Evolutionary conservation across 179 eudicot genomes (phyloP), one percentile per base, ranked within the genome.

Genomic region (Silene vulgaris): DNA sequence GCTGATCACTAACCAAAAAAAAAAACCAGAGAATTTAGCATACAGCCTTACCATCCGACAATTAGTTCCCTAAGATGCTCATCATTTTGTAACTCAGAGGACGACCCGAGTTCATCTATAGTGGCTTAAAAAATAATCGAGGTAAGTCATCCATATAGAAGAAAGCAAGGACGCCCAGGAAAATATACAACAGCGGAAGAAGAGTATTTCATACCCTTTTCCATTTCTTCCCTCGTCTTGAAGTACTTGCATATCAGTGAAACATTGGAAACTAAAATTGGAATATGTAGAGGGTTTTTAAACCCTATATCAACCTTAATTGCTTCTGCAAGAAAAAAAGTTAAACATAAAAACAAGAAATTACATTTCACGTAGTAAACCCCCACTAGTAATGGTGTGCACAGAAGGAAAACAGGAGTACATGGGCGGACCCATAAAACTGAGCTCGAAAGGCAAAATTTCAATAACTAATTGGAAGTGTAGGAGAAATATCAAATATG

Each of bases 261-360:
- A 79, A 90, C 89, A 81, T 78, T 79, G 64, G 97, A 87, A 60
- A 96, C 76, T 26, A 91, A 86, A 77, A 96, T 80, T 45, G 97
- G 89, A 64, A 90, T 89, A 79, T 88, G 97, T 77, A 96, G 97
- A 29, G 99, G 97, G 78, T 96, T 96, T 78, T 76, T 87, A 78
- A 96, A 96, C 71, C 89, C 90, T 82, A 96, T 85, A 72, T 87
- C 92, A 72, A 96, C 91, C 84, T 87, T 87, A 52, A 95, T 84
- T 50, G 95, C 87, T 81, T 95, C 99, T 95, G 96, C 90, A 85
- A 9, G 59, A 48, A 52, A 52, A 77, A 40, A 20, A 54, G 52
- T 60, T 60, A 5, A 32, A 63, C 32, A 45, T 40, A 29, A 68
- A 48, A 40, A 20, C 62, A 72, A 11, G 19, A 57, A 6, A 48